phyloP scores from a whole-genome alignment of 176 grass and related monocot genomes.

The barley (Hordeum vulgare) region MorexV3_pseudomolecules_assembly NC_058524.1:92977316-92977815 shows the following conservation, averaged over 20 bases:
- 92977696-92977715: slow-evolving; percentile 52
- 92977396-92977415: slow-evolving; percentile 61
- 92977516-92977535: slow-evolving; percentile 77
- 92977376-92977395: slow-evolving; percentile 58
- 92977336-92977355: background rate
- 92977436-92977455: slow-evolving; percentile 91
- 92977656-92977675: slow-evolving; percentile 55
- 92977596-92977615: slow-evolving; percentile 35
- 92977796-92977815: slow-evolving; percentile 47
- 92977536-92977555: slow-evolving; percentile 81
- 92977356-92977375: background rate
- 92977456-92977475: slow-evolving; percentile 49
- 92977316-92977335: slow-evolving; percentile 4
- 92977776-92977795: slow-evolving; percentile 32
- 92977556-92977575: slow-evolving; percentile 33
- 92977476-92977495: slow-evolving; percentile 69
- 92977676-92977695: slow-evolving; percentile 58
- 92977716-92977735: slow-evolving; percentile 56
- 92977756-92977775: slow-evolving; percentile 79
- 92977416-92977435: slow-evolving; percentile 54
- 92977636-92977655: slow-evolving; percentile 60
- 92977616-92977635: slow-evolving; percentile 20
- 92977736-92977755: slow-evolving; percentile 64
- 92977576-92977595: slow-evolving; percentile 64
- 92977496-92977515: slow-evolving; percentile 42